Percentiles rank a stretch among this genome's conserved stretches.
Conservation (phyloP, 225 moss, liverwort and hornwort genomes). For the Marchantia paleacea region DNA sequence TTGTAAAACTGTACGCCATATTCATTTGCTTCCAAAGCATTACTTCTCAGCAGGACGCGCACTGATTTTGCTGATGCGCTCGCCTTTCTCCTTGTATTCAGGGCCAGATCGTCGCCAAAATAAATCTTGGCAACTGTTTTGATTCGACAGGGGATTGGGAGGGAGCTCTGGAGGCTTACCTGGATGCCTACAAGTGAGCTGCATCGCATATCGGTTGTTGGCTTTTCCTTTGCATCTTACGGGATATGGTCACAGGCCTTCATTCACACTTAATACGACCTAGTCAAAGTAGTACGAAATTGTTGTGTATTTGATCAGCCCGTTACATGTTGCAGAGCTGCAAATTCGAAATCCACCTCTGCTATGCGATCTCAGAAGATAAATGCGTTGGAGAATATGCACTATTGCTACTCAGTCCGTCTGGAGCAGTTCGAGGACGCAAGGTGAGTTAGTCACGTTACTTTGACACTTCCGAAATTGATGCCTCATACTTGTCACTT, state of each 20-base stretch:
- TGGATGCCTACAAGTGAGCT: conserved; percentile 74
- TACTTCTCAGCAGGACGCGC: not conserved
- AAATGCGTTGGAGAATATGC: conserved; percentile 70
- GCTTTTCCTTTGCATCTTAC: not conserved
- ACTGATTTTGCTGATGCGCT: not conserved
- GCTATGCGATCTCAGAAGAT: conserved; percentile 49
- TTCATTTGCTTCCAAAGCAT: not conserved
- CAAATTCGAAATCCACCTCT: conserved; percentile 41
- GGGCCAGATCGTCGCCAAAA: conserved; percentile 85
- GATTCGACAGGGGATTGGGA: conserved; percentile 62
- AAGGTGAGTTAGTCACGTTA: conserved; percentile 41
- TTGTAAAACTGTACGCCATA: not conserved
- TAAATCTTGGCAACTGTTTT: conserved; percentile 82
- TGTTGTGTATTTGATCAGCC: conserved; percentile 23
- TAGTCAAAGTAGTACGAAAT: not conserved
- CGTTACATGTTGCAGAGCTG: conserved; percentile 29
- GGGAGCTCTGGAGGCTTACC: conserved; percentile 68
- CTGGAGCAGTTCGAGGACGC: conserved; percentile 60
- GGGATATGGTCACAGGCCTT: not conserved
- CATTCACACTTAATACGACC: not conserved
- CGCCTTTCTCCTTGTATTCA: conserved; percentile 27
- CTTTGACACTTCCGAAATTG: not conserved
- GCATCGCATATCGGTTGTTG: not conserved
- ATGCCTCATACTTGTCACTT: not conserved
- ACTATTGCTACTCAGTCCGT: conserved; percentile 77